These are phyloP conservation scores for Trichosanthes truncata DNA, from an alignment of 306 rosid species.

Conservation along the genomic window DNA sequence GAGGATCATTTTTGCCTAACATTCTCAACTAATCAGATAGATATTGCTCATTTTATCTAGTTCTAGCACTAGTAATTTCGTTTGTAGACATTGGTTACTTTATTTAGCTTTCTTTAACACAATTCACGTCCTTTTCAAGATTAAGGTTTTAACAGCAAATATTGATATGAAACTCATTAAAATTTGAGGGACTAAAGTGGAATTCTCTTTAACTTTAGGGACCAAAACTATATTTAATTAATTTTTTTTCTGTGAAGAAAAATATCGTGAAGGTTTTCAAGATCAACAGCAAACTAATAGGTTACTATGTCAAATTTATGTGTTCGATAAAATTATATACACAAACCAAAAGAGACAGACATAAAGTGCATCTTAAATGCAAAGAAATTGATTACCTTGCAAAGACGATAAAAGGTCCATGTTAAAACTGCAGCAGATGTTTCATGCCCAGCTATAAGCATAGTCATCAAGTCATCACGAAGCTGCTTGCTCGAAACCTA, in stretches of 20 bases:
- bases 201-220: neutral
- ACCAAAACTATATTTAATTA: neutral
- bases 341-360: neutral
- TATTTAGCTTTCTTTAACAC: neutral
- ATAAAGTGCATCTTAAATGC: neutral
- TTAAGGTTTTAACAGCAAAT: neutral
- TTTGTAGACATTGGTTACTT: neutral
- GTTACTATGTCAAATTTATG: neutral
- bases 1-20: neutral
- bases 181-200: neutral
- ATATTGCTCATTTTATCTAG: neutral
- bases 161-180: neutral
- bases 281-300: neutral
- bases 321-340: neutral
- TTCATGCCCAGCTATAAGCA: constrained; percentile 99
- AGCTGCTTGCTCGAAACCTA: constrained; percentile 98
- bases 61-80: neutral
- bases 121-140: neutral
- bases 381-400: constrained; percentile 34
- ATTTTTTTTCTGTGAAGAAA: neutral
- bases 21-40: neutral
- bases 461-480: constrained; percentile 95
- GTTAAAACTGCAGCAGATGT: constrained; percentile 97
- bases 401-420: constrained; percentile 93
- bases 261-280: neutral